Conservation (phyloP, 495 filamentous ascomycete species). For the Penicillium riverlandense region DNA sequence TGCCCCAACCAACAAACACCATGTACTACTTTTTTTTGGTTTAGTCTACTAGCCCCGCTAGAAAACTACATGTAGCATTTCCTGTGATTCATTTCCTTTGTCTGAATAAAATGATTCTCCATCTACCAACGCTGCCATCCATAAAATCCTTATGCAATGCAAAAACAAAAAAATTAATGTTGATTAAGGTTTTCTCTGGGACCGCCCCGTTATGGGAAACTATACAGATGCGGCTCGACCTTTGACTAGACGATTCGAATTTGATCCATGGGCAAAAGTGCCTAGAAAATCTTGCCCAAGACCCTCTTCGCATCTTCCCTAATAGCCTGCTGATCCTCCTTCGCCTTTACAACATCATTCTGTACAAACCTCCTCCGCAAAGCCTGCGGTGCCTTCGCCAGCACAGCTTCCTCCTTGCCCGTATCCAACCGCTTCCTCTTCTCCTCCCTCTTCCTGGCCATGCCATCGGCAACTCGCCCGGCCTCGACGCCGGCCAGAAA, state of each 20-base stretch:
- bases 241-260: no score
- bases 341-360: slow-evolving; percentile 46
- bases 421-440: slow-evolving; percentile 41
- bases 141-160: neutral
- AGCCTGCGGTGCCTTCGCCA: slow-evolving; percentile 17
- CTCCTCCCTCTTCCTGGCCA: slow-evolving; percentile 55
- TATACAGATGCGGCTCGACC: no score
- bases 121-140: no score
- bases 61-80: slow-evolving; percentile 41
- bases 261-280: no score
- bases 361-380: slow-evolving; percentile 67
- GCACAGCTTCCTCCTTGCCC: slow-evolving; percentile 7
- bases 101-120: neutral
- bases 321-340: slow-evolving; percentile 36
- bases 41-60: slow-evolving; percentile 33
- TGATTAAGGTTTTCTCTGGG: no score
- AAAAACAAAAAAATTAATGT: neutral
- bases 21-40: slow-evolving; percentile 29
- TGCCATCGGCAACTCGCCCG: slow-evolving; percentile 67
- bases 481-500: slow-evolving; percentile 79
- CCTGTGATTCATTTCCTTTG: slow-evolving; percentile 32
- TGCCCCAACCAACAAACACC: slow-evolving; percentile 4
- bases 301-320: slow-evolving; percentile 69
- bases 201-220: no score
- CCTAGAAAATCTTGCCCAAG: slow-evolving; percentile 68